Base-by-base conservation (phyloP, 257 asterid genomes). In the Mitragyna speciosa region DNA sequence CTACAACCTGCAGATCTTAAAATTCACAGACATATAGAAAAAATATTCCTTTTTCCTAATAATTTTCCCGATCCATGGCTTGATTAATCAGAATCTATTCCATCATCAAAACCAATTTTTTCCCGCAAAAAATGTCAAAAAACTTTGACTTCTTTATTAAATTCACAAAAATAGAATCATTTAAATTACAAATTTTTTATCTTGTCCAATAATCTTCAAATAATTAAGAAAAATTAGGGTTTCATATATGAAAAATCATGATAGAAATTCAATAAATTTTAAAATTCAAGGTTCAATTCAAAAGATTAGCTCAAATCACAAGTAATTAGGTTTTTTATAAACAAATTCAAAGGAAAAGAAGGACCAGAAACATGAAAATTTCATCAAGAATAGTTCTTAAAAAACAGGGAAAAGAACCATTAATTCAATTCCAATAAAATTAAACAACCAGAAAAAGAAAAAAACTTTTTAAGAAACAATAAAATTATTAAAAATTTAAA, bases 241-340 rank as follows among this genome's bases (percentile, higher is more conserved):
- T 83, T 61, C 71, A 70, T 30, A 30, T 73, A 75, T 45, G 30
- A 74, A 68, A 72, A 26, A 12, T 51, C 70, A 54, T 26, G 24
- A 26, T 2, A 64, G 12, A 28, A 17, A 12, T 11, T 12, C 74
- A 78, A 58, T 70, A 10, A 79, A 58, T 47, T 4, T 26, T n/a
- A 7, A 39, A 48, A 36, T 11, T 22, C 43, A 31, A 36, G 24
- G 45, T 17, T n/a, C 28, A 58, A 36, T 58, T 8, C 54, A 58
- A 16, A 17, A 48, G 6, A 7, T 16, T 17, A 59, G 30, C 43
- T 61, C 51, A 19, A 24, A 72, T 58, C 17, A 75, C 22, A n/a
- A 28, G n/a, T 1, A 72, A 16, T 64, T 69, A 31, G 76, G 69
- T 56, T 72, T 83, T 63, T 41, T 41, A 36, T 28, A 36, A 70